These are phyloP conservation scores for Cylindrotheca fusiformis DNA, from an alignment of 108 stramenopile species.

Conservation along the genomic window DNA sequence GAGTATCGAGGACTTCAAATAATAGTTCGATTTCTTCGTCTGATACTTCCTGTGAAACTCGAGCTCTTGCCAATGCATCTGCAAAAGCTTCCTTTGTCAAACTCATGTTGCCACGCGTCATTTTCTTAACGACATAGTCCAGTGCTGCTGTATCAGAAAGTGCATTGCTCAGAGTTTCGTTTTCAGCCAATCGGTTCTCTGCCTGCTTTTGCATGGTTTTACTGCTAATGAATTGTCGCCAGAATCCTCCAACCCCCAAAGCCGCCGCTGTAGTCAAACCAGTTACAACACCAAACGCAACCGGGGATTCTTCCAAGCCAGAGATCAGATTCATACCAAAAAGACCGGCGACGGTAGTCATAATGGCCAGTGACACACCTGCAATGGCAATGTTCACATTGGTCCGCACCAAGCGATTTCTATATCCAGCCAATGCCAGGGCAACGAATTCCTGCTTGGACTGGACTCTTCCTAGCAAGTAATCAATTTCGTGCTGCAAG, in stretches of 20 bases:
- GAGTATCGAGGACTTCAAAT: slow-evolving; percentile 44
- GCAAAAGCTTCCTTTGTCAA: slow-evolving; percentile 33
- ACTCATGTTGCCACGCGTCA: slow-evolving; percentile 12
- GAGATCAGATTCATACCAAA: slow-evolving; percentile 90
- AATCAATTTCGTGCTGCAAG: slow-evolving; percentile 65
- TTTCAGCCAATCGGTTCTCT: slow-evolving; percentile 41
- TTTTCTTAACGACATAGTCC: slow-evolving; percentile 45
- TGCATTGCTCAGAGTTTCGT: slow-evolving; percentile 47
- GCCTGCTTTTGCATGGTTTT: slow-evolving; percentile 38
- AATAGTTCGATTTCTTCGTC: slow-evolving; percentile 45
- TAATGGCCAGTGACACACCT: slow-evolving; percentile 54
- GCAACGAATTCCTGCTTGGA: slow-evolving; percentile 86
- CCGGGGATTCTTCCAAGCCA: slow-evolving; percentile 62
- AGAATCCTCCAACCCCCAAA: slow-evolving; percentile 22
- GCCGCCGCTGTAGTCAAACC: slow-evolving; percentile 19
- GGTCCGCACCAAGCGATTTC: slow-evolving; percentile 85
- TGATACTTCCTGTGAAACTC: slow-evolving; percentile 23
- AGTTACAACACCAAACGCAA: slow-evolving; percentile 59
- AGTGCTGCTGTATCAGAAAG: slow-evolving; percentile 59
- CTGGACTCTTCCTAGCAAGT: slow-evolving; percentile 67
- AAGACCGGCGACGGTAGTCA: slow-evolving; percentile 79
- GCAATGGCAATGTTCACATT: slow-evolving; percentile 78
- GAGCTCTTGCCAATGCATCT: slow-evolving; percentile 12
- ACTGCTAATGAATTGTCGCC: slow-evolving; percentile 40
- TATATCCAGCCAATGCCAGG: slow-evolving; percentile 70